Conservation (phyloP, 768 basidiomycete genomes). For the Macrolepiota dolichaula region DNA sequence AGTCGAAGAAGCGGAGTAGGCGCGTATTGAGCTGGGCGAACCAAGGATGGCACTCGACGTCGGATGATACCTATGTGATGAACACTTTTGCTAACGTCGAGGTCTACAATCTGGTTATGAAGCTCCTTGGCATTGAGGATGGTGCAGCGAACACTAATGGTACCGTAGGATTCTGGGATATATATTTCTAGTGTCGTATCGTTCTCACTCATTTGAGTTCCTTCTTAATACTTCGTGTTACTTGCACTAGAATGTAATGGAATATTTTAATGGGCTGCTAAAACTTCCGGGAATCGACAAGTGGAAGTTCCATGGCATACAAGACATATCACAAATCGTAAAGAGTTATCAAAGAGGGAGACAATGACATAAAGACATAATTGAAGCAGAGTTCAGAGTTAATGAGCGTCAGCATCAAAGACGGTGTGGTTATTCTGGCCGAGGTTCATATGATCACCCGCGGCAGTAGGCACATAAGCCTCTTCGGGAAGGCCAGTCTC, state of each 20-base stretch:
- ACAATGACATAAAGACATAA: neutral
- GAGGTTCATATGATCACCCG: constrained; percentile 51
- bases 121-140: constrained; percentile 61
- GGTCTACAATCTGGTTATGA: constrained; percentile 79
- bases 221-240: neutral
- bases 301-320: neutral
- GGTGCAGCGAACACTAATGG: constrained; percentile 68
- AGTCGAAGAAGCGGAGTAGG: constrained; percentile 20
- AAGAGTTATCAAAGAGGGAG: neutral
- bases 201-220: neutral
- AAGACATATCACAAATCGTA: neutral
- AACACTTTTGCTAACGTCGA: constrained; percentile 84
- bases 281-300: neutral
- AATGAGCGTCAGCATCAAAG: constrained; percentile 68
- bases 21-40: constrained; percentile 15
- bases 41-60: constrained; percentile 67
- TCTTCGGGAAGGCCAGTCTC: constrained; percentile 76
- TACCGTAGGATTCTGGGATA: constrained; percentile 80
- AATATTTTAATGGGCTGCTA: neutral
- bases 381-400: constrained; percentile 6
- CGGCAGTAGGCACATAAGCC: constrained; percentile 72
- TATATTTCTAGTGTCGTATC: constrained; percentile 46
- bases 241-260: neutral
- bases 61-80: constrained; percentile 67
- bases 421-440: constrained; percentile 52